phyloP scores from a whole-genome alignment of 2,329 filamentous ascomycete genomes.

The Aspergillus eucalypticola region DNA sequence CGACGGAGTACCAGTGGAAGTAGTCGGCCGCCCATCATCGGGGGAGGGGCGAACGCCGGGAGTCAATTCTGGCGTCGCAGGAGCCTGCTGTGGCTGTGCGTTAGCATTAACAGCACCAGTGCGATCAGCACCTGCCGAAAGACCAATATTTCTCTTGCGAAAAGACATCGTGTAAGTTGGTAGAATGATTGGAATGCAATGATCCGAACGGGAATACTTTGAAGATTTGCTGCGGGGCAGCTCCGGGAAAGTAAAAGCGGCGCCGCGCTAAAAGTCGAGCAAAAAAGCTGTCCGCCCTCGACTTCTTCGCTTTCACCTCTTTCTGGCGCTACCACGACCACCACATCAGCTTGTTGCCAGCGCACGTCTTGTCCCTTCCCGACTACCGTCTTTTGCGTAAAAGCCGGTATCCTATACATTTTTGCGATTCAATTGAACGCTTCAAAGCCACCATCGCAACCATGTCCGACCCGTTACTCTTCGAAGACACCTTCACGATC shows the following conservation, averaged over 20 bases:
- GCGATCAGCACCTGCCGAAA: slow-evolving; percentile 47
- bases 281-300: slow-evolving; percentile 24
- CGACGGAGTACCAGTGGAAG: slow-evolving; percentile 85
- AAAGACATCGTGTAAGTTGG: slow-evolving; percentile 58
- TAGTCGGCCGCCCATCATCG: slow-evolving; percentile 81
- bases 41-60: slow-evolving; percentile 77
- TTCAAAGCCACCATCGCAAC: slow-evolving; percentile 42
- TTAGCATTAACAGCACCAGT: slow-evolving; percentile 31
- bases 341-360: slow-evolving; percentile 1
- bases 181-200: neutral
- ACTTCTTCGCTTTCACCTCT: neutral
- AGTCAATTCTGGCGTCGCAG: slow-evolving; percentile 33
- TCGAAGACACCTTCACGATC: slow-evolving; percentile 87
- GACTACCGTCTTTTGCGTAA: neutral
- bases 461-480: slow-evolving; percentile 85
- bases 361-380: neutral
- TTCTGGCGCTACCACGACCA: slow-evolving; percentile 11
- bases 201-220: slow-evolving; percentile 11
- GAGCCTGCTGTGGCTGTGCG: slow-evolving; percentile 27
- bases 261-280: slow-evolving; percentile 26
- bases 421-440: neutral
- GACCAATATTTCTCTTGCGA: slow-evolving; percentile 64
- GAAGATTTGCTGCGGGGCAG: slow-evolving; percentile 28
- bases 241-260: slow-evolving; percentile 24
- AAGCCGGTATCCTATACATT: neutral